Base-by-base conservation (phyloP, 208 protist genomes). In the Acanthamoeba culbertsoni region DNA sequence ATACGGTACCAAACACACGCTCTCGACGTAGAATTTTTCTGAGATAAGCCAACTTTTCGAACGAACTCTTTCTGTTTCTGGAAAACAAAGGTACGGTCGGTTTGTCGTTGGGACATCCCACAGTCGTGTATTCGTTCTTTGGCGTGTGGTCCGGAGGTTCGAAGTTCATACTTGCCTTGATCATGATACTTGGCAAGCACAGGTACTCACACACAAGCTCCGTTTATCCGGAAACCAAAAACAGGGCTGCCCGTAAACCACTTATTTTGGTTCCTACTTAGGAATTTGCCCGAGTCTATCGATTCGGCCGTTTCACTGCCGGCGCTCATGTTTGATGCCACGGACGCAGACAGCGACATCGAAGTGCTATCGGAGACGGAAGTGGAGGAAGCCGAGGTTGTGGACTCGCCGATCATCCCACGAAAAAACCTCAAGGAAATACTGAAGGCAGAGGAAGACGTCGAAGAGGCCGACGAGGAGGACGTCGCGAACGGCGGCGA, bases 121-220 rank as follows among this genome's bases (percentile, higher is more conserved):
- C 28, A 14, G 26, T 35, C 35, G 37, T 40, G 3, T 91, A 65
- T 35, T 91, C 86, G 55, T 91, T 91, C 55, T 75, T 37, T 2
- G 86, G 86, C 1, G 59, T 55, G 14, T 91, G 40, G 18, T 2
- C 55, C 23, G 40, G 28, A 28, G 51, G 35, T 31, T 46, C 57
- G 55, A 91, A 91, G 55, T 35, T 45, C 42, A 20, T 73, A 28
- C n/a, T 91, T 55, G 73, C 73, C 2, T 65, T 91, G 16, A 28
- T 91, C 35, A 91, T 91, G 86, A 75, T 91, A 20, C 51, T 91
- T n/a, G 86, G 86, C 51, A 91, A 53, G 59, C 86, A 91, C 55
- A 18, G 86, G 77, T 88, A 88, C 59, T 33, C 48, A 31, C 59
- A 37, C 8, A 55, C 8, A 55, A 55, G 18, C n/a, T n/a, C n/a